phyloP scores from a whole-genome alignment of 768 basidiomycete species.

The Amylocystis lapponica region DNA sequence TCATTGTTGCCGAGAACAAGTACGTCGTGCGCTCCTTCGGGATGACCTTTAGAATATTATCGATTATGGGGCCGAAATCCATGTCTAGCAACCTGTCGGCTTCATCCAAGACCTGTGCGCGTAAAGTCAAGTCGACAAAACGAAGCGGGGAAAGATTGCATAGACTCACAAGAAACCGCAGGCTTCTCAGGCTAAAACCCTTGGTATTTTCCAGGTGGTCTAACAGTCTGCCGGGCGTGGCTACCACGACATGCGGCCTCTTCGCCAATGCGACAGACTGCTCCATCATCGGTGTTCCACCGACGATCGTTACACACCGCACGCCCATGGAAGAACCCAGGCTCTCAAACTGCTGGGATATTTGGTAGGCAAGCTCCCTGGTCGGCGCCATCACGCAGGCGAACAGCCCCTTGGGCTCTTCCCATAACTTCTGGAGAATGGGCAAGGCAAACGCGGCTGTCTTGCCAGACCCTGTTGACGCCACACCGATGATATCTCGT shows the following conservation, averaged over 20 bases:
- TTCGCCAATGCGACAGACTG: conserved; percentile 93
- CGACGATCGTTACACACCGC: conserved; percentile 87
- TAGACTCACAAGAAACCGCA: conserved; percentile 79
- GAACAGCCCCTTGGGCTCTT: conserved; percentile 89
- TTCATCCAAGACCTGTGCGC: conserved; percentile 85
- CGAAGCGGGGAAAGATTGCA: neutral
- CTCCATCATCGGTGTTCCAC: conserved; percentile 87
- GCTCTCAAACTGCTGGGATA: conserved; percentile 93
- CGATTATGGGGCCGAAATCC: conserved; percentile 94
- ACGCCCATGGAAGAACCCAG: conserved; percentile 92
- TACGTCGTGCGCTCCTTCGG: conserved; percentile 94
- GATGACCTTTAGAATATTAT: conserved; percentile 93
- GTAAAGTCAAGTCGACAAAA: conserved; percentile 1
- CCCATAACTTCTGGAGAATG: conserved; percentile 94
- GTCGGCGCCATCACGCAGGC: conserved; percentile 94
- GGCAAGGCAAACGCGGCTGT: conserved; percentile 96
- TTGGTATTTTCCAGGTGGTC: conserved; percentile 97
- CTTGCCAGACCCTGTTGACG: conserved; percentile 95
- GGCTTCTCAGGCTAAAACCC: conserved; percentile 79
- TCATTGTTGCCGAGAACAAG: conserved; percentile 98
- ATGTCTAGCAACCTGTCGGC: conserved; percentile 93
- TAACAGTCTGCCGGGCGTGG: conserved; percentile 88
- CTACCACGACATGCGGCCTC: conserved; percentile 90
- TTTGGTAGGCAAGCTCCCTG: conserved; percentile 97
- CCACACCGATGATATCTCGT: conserved; percentile 96